Base-by-base conservation (phyloP, 768 basidiomycete species). In the Vararia minispora region DNA sequence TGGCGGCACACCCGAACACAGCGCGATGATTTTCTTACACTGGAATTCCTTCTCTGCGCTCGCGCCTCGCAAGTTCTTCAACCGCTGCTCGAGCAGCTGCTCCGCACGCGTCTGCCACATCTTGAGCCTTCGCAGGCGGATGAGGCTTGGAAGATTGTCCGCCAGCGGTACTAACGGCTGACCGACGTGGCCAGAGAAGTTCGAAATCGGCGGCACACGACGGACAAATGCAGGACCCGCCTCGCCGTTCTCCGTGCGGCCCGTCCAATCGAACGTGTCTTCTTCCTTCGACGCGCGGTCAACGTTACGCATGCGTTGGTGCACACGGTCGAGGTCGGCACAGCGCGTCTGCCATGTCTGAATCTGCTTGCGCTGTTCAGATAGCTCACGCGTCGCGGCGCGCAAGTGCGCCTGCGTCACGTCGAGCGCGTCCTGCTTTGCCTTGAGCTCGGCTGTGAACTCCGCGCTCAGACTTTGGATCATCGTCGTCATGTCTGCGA, bases 21-120 rank as follows among this genome's bases (percentile, higher is more conserved):
- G 63, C 11, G 89, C 78, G 18, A 99, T 80, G 43, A 98, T 79
- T 62, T 78, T 91, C 61, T 85, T 81, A 63, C 87, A 94, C 58
- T 90, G 81, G 51, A 83, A 80, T 54, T 91, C 86, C 60, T 84
- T 89, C 61, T 90, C 88, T 13, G 82, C 81, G 50, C 80, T 82
- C 22, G 79, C 78, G 31, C 82, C 86, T 48, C 85, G 76, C 46
- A 92, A 58, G 23, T 67, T 66, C 52, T 71, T 69, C 42, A 95
- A 59, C 43, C 86, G 69, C 43, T 72, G 67, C 45, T 73, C 65
- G 58, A 94, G 72, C 43, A 94, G 52, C 40, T 74, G 71, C 50
- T 89, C 79, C 61, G 85, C 74, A 39, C 87, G 68, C 40, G 69
- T 54, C 55, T 95, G 79, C 94, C 94, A 99, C 47, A 75, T 56